Evolutionary conservation across 2,329 filamentous ascomycete genomes (phyloP).

Genomic region (Penicillium brevicompactum): DNA sequence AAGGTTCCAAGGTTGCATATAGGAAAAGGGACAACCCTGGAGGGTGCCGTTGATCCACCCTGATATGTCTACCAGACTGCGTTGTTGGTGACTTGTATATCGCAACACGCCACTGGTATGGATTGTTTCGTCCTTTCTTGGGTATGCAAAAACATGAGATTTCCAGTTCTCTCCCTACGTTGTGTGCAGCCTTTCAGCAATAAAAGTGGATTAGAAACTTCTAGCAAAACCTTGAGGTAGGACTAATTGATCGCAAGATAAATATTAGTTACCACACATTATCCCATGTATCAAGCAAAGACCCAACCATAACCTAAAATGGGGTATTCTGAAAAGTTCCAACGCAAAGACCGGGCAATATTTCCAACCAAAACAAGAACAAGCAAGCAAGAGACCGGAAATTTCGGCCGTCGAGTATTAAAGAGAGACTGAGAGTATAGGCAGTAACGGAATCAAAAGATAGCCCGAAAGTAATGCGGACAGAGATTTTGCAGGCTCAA

Average conservation of each 20-base stretch:
- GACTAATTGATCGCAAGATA: neutral
- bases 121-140: too few relatives aligned
- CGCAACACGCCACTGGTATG: too few relatives aligned
- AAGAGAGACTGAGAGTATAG: neutral
- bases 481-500: conserved; percentile 14
- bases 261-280: neutral
- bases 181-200: too few relatives aligned
- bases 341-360: neutral
- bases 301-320: neutral
- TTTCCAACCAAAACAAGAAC: neutral
- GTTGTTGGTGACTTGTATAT: too few relatives aligned
- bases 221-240: neutral
- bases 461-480: neutral
- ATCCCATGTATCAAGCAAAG: neutral
- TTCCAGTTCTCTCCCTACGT: too few relatives aligned
- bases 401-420: neutral
- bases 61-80: too few relatives aligned
- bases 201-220: too few relatives aligned
- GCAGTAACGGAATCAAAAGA: neutral
- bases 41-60: too few relatives aligned
- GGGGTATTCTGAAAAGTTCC: conserved; percentile 3
- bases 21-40: too few relatives aligned
- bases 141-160: too few relatives aligned
- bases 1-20: too few relatives aligned
- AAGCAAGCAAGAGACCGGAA: too few relatives aligned